These are phyloP conservation scores for Rubroshorea leprosula DNA, from an alignment of 345 rosid species.

Conservation along the genomic window DNA sequence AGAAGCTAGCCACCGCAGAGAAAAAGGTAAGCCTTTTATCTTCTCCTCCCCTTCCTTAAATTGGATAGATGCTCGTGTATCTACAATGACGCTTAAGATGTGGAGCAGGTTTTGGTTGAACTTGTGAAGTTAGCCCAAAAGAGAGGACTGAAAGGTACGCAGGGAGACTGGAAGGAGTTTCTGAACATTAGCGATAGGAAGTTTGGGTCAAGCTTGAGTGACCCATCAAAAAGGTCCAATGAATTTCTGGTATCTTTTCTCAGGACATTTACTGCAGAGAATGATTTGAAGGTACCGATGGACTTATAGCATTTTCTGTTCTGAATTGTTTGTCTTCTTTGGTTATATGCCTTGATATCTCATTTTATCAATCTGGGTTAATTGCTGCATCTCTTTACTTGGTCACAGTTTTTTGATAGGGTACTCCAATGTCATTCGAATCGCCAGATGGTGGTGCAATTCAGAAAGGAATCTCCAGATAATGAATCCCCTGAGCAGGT, in stretches of 20 bases:
- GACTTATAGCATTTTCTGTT: background rate
- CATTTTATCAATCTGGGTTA: background rate
- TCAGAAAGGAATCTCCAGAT: slow-evolving; percentile 30
- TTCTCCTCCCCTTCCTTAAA: background rate
- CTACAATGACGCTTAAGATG: background rate
- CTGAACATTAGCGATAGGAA: slow-evolving; percentile 42
- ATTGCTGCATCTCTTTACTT: background rate
- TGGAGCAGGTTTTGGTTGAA: slow-evolving; percentile 53
- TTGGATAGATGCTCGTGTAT: background rate
- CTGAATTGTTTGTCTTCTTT: too few species aligned
- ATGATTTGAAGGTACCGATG: slow-evolving; percentile 42
- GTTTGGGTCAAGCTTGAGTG: slow-evolving; percentile 57
- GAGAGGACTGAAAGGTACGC: slow-evolving; percentile 40
- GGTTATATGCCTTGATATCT: too few species aligned
- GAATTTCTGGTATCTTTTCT: slow-evolving; percentile 57
- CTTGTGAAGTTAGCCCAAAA: slow-evolving; percentile 62
- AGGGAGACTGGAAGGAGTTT: slow-evolving; percentile 76
- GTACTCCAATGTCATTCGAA: slow-evolving; percentile 42
- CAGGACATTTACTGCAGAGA: slow-evolving; percentile 36
- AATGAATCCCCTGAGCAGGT: slow-evolving; percentile 70
- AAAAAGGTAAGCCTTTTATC: slow-evolving; percentile 21
- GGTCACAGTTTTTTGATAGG: slow-evolving; percentile 40
- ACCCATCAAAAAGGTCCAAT: slow-evolving; percentile 57
- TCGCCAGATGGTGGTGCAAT: slow-evolving; percentile 29
- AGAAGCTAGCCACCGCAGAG: too few species aligned